phyloP scores from a whole-genome alignment of 164 flowering plant genomes.

The Piper longum region DNA sequence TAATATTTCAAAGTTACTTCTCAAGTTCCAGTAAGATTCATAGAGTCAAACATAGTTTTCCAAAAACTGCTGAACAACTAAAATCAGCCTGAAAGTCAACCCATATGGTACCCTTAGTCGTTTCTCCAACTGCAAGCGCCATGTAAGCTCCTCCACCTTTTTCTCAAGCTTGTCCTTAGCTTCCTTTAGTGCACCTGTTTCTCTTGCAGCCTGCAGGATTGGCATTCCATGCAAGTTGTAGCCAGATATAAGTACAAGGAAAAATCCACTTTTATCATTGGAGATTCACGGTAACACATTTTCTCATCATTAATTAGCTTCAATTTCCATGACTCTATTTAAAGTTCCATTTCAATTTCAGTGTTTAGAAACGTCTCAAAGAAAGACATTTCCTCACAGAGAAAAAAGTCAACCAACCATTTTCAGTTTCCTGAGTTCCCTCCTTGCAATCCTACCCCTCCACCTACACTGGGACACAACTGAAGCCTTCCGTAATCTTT shows the following conservation, averaged over 20 bases:
- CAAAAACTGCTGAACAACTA: background rate
- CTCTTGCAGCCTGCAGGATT: conserved; percentile 63
- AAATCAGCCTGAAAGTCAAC: background rate
- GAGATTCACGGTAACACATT: too few species aligned
- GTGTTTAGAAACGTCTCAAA: background rate
- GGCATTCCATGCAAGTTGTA: background rate
- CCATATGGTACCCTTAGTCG: conserved; percentile 53
- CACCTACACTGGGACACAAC: conserved; percentile 49
- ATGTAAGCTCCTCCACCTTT: conserved; percentile 79
- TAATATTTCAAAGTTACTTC: background rate
- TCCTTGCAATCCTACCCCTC: conserved; percentile 45
- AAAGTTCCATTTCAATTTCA: background rate
- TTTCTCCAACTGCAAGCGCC: conserved; percentile 84
- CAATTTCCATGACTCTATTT: background rate
- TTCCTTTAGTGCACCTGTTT: conserved; percentile 91
- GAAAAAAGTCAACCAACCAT: conserved; percentile 24
- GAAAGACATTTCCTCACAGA: background rate
- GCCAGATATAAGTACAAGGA: background rate
- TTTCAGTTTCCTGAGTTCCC: conserved; percentile 39
- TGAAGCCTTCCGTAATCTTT: conserved; percentile 46
- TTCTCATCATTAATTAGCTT: too few species aligned
- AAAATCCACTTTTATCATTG: background rate
- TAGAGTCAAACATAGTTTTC: background rate
- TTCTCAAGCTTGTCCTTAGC: conserved; percentile 93
- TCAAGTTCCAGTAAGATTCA: too few species aligned